A percentile compares a stretch with the other conserved stretches of the same genome.
Conservation (phyloP, 768 basidiomycete species). For the Kwoniella dejecticola region DNA sequence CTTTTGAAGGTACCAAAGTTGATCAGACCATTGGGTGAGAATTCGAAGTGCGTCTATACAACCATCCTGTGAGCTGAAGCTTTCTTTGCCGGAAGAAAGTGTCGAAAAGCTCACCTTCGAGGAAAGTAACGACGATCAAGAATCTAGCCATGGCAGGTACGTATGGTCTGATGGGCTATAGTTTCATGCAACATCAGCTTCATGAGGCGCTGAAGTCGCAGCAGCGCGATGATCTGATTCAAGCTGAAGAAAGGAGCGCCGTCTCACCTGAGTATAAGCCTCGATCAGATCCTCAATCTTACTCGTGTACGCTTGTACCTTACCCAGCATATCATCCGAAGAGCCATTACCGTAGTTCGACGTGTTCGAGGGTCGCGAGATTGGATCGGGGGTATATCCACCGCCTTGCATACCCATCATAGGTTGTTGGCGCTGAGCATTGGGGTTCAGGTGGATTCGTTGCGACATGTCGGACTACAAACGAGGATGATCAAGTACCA, state of each 20-base stretch:
- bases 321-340: constrained; percentile 34
- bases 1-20: constrained; percentile 97
- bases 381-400: constrained; percentile 46
- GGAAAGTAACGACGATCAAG: constrained; percentile 95
- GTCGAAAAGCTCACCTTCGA: constrained; percentile 62
- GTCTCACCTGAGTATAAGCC: constrained; percentile 66
- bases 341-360: constrained; percentile 12
- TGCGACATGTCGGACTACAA: constrained; percentile 37
- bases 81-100: no score
- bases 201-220: no score
- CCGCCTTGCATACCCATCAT: constrained; percentile 26
- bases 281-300: constrained; percentile 89
- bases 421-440: constrained; percentile 39
- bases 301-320: constrained; percentile 50
- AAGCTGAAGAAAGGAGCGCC: not conserved
- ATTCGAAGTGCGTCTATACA: constrained; percentile 79
- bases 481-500: no score
- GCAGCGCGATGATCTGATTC: no score
- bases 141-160: constrained; percentile 94
- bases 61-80: constrained; percentile 5
- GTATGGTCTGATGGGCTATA: constrained; percentile 91
- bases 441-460: constrained; percentile 55
- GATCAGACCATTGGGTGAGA: constrained; percentile 91
- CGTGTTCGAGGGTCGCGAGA: constrained; percentile 50
- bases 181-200: not conserved